Evolutionary conservation across 768 basidiomycete genomes (phyloP).

Genomic region (Lactarius pseudohatsudake): DNA sequence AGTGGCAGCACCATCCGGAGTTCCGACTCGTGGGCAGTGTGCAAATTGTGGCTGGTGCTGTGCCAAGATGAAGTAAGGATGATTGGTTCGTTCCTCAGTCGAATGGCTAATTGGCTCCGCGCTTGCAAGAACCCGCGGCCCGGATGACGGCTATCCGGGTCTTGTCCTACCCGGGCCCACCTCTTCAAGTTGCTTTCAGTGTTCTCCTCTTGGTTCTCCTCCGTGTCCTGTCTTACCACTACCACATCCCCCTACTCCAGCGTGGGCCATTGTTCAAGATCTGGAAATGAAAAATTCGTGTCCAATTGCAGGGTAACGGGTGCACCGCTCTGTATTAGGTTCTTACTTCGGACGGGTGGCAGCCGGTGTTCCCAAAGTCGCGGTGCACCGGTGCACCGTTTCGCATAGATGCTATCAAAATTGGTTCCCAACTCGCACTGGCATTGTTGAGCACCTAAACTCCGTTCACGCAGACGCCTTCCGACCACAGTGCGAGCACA

Average conservation of each 20-base stretch:
- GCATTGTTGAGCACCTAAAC: neutral
- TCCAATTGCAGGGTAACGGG: neutral
- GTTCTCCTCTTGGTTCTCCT: too few relatives aligned
- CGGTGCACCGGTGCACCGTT: neutral
- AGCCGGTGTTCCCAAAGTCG: neutral
- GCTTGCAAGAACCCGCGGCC: too few relatives aligned
- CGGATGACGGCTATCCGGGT: too few relatives aligned
- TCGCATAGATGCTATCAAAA: neutral
- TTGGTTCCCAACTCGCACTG: neutral
- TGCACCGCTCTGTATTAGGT: neutral
- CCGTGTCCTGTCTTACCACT: neutral
- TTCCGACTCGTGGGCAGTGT: neutral
- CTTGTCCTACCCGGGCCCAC: too few relatives aligned
- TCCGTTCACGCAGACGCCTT: neutral
- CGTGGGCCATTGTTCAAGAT: neutral
- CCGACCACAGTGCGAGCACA: neutral
- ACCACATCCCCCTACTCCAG: neutral
- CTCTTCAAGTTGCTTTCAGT: too few relatives aligned
- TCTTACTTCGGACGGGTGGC: neutral
- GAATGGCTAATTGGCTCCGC: neutral
- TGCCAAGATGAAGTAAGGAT: neutral
- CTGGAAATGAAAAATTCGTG: neutral
- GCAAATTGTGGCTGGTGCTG: neutral
- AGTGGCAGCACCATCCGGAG: neutral
- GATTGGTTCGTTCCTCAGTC: neutral